These are phyloP conservation scores for Lonicera japonica DNA, from an alignment of 129 eudicot genomes.

Conservation along the genomic window DNA sequence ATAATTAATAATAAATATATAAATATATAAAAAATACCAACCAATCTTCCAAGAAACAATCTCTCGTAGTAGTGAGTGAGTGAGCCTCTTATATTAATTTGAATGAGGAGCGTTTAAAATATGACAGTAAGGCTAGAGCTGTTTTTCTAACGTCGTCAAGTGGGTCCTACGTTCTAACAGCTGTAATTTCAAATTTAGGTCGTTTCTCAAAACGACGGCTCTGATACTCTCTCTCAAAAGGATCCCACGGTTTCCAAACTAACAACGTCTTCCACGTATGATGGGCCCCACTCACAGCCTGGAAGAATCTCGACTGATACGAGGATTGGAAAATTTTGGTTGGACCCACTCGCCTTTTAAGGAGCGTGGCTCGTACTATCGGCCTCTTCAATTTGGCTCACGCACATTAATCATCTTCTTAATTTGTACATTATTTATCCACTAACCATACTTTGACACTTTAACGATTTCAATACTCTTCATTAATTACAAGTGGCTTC, in stretches of 20 bases:
- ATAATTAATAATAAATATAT: too few relatives aligned
- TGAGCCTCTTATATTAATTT: too few relatives aligned
- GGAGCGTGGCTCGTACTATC: background rate
- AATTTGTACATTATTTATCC: background rate
- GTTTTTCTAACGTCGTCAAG: slow-evolving; percentile 16
- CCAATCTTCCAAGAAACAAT: too few relatives aligned
- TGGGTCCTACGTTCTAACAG: too few relatives aligned
- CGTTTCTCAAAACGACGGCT: slow-evolving; percentile 12
- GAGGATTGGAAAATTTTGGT: background rate
- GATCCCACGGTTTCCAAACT: background rate
- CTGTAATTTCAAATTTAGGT: slow-evolving; percentile 18
- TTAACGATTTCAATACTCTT: too few relatives aligned
- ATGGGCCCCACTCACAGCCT: slow-evolving; percentile 36
- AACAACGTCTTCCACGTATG: slow-evolving; percentile 24
- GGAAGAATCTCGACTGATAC: slow-evolving; percentile 20
- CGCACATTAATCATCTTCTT: background rate
- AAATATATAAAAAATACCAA: too few relatives aligned
- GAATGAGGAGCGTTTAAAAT: slow-evolving; percentile 14
- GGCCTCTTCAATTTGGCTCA: too few relatives aligned
- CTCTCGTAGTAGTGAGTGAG: too few relatives aligned
- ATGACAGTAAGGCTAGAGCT: slow-evolving; percentile 26
- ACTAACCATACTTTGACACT: background rate
- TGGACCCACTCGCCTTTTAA: background rate
- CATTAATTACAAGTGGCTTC: too few relatives aligned
- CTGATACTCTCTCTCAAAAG: too few relatives aligned